Base-by-base conservation (phyloP, 139 green algal species). In the Micractinium conductrix region DNA sequence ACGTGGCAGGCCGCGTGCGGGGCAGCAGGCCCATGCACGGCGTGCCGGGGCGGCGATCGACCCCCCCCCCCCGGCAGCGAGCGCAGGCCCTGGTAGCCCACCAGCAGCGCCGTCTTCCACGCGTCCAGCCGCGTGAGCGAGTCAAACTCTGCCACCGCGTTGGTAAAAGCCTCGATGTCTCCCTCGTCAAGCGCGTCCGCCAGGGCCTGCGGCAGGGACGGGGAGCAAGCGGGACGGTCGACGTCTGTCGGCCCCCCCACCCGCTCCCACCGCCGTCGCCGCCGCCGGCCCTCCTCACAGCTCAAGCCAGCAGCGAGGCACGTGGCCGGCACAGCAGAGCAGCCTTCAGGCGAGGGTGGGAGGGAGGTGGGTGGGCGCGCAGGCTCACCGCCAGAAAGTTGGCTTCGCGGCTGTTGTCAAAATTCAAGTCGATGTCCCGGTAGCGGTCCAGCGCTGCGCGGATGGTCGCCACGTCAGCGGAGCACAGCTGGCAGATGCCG, bases 71-170 rank as follows among this genome's bases (percentile, higher is more conserved):
- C n/a, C n/a, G n/a, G n/a, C n/a, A n/a, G n/a, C n/a, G n/a, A n/a
- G n/a, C n/a, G n/a, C n/a, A n/a, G n/a, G n/a, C n/a, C n/a, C n/a
- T n/a, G n/a, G n/a, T n/a, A 22, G 14, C 53, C 53, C 7, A 14
- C 53, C 53, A 62, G 10, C 53, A 62, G 53, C 53, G 53, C 8
- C 4, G 93, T 96, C 89, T 98, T 97, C 94, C 95, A 98, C 22
- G 91, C 71, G 62, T 98, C 96, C 78, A 99, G 88, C 30, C 96
- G 91, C 1, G 92, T 97, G 76, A 99, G 91, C 45, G 80, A 87
- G 90, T 99, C 97, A 90, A 92, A 99, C 83, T 99, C 95, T 6
- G 91, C 88, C 5, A 99, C 84, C 16, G 92, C 90, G 24, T 92
- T 89, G 14, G 95, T 94, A 81, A 99, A 99, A 50, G 87, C 89